Percentiles rank a stretch among this genome's conserved stretches.
phyloP scores from a whole-genome alignment of 306 rosid species.

The Pyrus communis region DNA sequence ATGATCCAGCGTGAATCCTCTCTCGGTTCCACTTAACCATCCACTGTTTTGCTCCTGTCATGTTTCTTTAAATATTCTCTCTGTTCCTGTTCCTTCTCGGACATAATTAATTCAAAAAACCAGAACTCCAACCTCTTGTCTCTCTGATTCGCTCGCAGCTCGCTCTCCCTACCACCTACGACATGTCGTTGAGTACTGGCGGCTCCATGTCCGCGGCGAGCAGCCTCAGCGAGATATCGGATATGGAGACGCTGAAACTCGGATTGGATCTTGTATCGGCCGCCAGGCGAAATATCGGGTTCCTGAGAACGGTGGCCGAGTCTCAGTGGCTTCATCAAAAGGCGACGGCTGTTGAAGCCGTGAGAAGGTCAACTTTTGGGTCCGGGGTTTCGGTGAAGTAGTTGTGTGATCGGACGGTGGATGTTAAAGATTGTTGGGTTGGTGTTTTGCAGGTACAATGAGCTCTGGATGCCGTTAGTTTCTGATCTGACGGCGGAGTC shows the following conservation, averaged over 20 bases:
- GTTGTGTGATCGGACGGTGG: constrained; percentile 13
- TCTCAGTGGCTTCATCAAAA: constrained; percentile 53
- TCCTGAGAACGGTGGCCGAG: constrained; percentile 46
- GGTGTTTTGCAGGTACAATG: constrained; percentile 47
- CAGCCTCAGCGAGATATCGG: constrained; percentile 50
- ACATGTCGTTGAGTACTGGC: constrained; percentile 38
- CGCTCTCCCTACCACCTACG: background rate
- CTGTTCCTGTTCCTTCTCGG: background rate
- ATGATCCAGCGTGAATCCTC: background rate
- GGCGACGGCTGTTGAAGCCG: constrained; percentile 45
- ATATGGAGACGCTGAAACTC: constrained; percentile 24
- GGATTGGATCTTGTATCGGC: constrained; percentile 73
- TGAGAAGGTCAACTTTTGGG: constrained; percentile 49
- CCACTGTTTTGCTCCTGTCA: background rate
- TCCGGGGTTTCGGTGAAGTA: background rate
- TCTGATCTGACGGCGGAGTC: constrained; percentile 56
- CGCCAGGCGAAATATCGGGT: constrained; percentile 46
- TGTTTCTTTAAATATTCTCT: background rate
- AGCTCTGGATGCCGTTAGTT: constrained; percentile 92
- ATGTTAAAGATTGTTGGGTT: background rate
- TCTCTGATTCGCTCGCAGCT: background rate
- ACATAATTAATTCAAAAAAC: background rate
- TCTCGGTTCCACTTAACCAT: background rate
- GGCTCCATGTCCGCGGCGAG: constrained; percentile 24
- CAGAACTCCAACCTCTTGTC: background rate